Conservation (phyloP, 1,139 yeast species). For the Magnusiomyces suaveolens region DNA sequence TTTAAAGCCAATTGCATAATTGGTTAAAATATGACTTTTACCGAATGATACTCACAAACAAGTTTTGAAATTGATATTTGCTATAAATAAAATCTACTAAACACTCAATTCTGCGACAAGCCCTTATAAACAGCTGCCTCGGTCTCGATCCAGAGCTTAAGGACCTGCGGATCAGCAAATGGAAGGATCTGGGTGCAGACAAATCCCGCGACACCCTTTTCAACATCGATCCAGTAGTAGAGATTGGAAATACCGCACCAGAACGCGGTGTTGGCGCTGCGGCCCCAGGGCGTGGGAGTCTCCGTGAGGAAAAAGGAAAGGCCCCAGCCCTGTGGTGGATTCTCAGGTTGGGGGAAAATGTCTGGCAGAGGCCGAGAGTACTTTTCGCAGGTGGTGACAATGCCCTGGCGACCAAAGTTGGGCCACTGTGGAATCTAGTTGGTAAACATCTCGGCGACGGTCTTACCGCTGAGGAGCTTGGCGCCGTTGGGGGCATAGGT, state of each 20-base stretch:
- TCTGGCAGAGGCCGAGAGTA: conserved; percentile 18
- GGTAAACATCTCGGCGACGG: conserved; percentile 20
- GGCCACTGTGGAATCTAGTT: conserved; percentile 23
- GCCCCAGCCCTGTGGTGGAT: conserved; percentile 25
- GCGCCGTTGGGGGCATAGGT: conserved; percentile 24
- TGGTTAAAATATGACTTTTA: no score
- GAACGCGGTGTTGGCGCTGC: conserved; percentile 35
- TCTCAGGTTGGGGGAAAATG: conserved; percentile 19
- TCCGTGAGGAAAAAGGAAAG: conserved; percentile 16
- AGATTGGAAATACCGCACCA: conserved; percentile 44
- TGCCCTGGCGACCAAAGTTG: conserved; percentile 17
- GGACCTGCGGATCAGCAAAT: conserved; percentile 16
- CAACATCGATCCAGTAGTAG: conserved; percentile 40
- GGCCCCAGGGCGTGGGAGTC: conserved; percentile 33
- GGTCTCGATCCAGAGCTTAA: conserved; percentile 15
- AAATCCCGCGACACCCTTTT: conserved; percentile 38
- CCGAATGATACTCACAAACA: no score
- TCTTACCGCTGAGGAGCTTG: conserved; percentile 27
- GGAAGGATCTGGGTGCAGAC: conserved; percentile 39
- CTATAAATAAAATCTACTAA: no score
- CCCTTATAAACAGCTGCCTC: conserved; percentile 16
- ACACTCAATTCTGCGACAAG: no score
- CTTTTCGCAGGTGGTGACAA: conserved; percentile 17
- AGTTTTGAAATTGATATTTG: no score
- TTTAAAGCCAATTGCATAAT: no score